Evolutionary conservation across 164 flowering plant genomes (phyloP), one percentile per base, ranked within the genome.

Genomic region (Tinospora cordifolia): DNA sequence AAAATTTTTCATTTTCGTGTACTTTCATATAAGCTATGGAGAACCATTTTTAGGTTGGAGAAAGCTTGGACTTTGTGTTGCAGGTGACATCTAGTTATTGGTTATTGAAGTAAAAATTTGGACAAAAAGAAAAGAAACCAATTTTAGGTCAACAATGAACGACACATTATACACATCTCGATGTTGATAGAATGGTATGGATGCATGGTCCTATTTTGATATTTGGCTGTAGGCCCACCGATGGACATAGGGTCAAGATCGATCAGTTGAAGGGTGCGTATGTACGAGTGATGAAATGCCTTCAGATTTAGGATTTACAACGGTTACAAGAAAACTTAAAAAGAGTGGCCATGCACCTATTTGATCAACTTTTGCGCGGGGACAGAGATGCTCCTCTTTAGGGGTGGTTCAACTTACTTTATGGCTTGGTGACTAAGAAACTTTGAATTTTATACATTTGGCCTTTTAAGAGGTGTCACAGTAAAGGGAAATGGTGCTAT

Each of bases 381-480:
- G 58, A 6, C 15, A 51, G 58, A 15, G 58, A 13, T 17, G 21
- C 17, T 49, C 17, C 57, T 49, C n/a, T 49, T 49, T 49, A 10
- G n/a, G 54, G n/a, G 57, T 17, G 0, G 51, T 12, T 2, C 51
- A 46, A 46, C 59, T 38, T 64, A 40, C 67, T 66, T 66, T 41
- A 41, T 38, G 17, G 30, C 36, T 66, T 41, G 69, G 69, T 65
- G 68, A 65, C 57, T 41, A 21, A 27, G 68, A 65, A 40, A n/a
- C 65, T 62, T 62, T 62, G 65, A 39, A 26, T 25, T 62, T 62
- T 26, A 14, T 27, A 26, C 5, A n/a, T n/a, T n/a, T n/a, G n/a
- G n/a, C n/a, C 65, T 27, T 62, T 62, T 62, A 26, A 62, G 65
- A n/a, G 0, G 38, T 11, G 65, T 62, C 6, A 12, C 15, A 14